phyloP scores from a whole-genome alignment of 179 eudicot genomes.

The Carnegiea gigantea region DNA sequence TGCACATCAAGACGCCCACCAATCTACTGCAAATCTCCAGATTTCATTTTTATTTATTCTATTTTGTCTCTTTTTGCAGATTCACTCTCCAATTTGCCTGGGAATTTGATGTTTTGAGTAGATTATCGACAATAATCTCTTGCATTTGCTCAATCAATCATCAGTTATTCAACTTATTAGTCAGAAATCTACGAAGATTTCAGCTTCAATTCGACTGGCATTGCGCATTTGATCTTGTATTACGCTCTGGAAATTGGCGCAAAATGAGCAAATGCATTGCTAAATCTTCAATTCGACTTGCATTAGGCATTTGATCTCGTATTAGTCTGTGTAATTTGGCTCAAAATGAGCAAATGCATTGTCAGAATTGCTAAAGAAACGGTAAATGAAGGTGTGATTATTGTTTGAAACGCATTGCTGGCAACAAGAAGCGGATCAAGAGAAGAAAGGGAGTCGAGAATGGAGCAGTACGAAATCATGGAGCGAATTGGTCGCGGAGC shows the following conservation, averaged over 20 bases:
- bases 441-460: constrained; percentile 64
- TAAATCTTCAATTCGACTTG: too few relatives aligned
- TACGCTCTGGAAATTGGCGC: too few relatives aligned
- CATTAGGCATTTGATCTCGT: too few relatives aligned
- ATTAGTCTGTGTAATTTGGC: too few relatives aligned
- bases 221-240: background rate
- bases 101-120: background rate
- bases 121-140: background rate
- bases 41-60: too few relatives aligned
- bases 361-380: background rate
- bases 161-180: background rate
- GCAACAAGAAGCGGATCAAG: background rate
- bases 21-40: too few relatives aligned
- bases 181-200: too few relatives aligned
- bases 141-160: background rate
- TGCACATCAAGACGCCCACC: too few relatives aligned
- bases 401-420: too few relatives aligned
- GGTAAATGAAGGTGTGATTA: too few relatives aligned
- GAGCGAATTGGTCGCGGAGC: constrained; percentile 99
- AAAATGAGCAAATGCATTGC: background rate
- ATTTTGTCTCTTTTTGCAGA: too few relatives aligned
- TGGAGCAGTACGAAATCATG: constrained; percentile 99
- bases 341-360: too few relatives aligned
- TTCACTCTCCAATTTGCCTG: background rate
- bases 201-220: background rate